These are phyloP conservation scores for Cytospora mali DNA, from an alignment of 2,329 filamentous ascomycete species.

Conservation along the genomic window DNA sequence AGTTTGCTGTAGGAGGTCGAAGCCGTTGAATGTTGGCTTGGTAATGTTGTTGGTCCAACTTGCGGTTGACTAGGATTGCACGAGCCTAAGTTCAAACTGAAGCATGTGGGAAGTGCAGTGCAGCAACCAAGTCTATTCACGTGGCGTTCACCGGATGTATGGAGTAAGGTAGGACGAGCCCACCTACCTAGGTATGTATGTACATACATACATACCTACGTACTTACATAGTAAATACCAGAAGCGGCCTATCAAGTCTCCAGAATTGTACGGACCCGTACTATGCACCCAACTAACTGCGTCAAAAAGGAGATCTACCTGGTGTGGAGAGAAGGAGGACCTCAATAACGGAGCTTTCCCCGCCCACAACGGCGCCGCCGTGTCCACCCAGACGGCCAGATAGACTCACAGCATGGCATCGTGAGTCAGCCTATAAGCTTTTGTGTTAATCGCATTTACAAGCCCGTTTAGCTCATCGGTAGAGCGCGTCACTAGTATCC, in stretches of 20 bases:
- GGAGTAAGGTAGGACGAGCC: neutral
- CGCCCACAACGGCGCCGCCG: too few species aligned
- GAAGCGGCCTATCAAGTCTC: too few species aligned
- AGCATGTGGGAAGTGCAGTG: neutral
- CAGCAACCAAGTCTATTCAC: too few species aligned
- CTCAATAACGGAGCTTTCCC: too few species aligned
- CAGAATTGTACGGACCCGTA: too few species aligned
- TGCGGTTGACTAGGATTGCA: neutral
- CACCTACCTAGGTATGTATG: too few species aligned
- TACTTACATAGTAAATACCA: too few species aligned
- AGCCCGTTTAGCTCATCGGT: slow-evolving; percentile 9
- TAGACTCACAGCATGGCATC: too few species aligned
- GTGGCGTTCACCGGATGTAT: neutral
- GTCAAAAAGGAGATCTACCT: neutral
- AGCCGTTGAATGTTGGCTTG: neutral
- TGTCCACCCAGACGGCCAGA: neutral
- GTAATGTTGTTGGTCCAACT: neutral
- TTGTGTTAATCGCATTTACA: neutral
- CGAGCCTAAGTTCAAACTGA: too few species aligned
- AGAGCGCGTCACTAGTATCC: slow-evolving; percentile 11
- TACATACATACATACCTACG: too few species aligned
- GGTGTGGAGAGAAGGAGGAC: neutral
- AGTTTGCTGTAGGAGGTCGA: neutral
- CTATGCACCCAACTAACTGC: neutral
- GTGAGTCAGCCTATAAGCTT: neutral